Evolutionary conservation across 2,329 filamentous ascomycete genomes (phyloP).

Genomic region (Ascochyta viciae-villosae): DNA sequence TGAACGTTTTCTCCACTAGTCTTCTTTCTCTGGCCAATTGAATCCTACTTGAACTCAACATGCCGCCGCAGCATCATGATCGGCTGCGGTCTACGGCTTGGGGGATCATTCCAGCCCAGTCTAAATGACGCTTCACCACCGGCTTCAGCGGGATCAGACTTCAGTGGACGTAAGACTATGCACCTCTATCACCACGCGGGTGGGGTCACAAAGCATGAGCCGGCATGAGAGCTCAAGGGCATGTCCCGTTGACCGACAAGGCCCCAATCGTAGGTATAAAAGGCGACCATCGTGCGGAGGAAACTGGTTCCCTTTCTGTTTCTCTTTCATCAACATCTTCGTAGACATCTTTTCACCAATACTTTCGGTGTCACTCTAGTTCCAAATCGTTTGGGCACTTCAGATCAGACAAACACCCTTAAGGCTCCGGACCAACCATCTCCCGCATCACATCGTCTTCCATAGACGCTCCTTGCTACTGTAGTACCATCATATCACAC

Average conservation of each 20-base stretch:
- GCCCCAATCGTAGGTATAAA: conserved; percentile 46
- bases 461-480: background rate
- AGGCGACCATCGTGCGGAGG: conserved; percentile 35
- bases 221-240: conserved; percentile 45
- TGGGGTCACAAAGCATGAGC: conserved; percentile 45
- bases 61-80: conserved; percentile 45
- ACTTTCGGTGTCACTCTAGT: background rate
- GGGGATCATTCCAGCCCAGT: conserved; percentile 43
- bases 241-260: conserved; percentile 39
- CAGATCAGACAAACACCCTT: conserved; percentile 16
- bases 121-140: conserved; percentile 44
- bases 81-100: conserved; percentile 40
- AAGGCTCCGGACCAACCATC: conserved; percentile 4
- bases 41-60: conserved; percentile 25
- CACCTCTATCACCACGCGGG: conserved; percentile 49
- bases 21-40: conserved; percentile 42
- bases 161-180: conserved; percentile 50
- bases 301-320: conserved; percentile 32
- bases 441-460: background rate
- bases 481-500: conserved; percentile 8
- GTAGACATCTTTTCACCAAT: conserved; percentile 21
- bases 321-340: conserved; percentile 33
- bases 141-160: conserved; percentile 43
- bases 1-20: conserved; percentile 35
- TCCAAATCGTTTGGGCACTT: conserved; percentile 7